These are phyloP conservation scores for Tolypocladium album DNA, from an alignment of 2,329 filamentous ascomycete species.

Conservation along the genomic window DNA sequence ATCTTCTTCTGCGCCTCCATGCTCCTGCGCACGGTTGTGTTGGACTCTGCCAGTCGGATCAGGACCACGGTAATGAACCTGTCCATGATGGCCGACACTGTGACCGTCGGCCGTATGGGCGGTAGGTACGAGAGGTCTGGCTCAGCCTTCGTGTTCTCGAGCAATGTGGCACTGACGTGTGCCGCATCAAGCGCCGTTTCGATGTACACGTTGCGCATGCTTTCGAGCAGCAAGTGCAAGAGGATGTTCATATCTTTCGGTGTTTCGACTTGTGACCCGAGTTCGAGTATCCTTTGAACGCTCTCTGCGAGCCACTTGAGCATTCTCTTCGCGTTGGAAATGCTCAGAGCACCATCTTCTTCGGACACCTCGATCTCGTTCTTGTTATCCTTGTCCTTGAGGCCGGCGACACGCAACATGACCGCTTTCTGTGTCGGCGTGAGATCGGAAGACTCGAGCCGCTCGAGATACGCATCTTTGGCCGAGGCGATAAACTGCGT, in stretches of 20 bases:
- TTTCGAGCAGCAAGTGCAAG: constrained; percentile 70
- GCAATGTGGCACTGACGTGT: constrained; percentile 59
- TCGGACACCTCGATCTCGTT: constrained; percentile 87
- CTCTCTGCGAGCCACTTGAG: constrained; percentile 94
- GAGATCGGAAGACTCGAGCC: constrained; percentile 79
- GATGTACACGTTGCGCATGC: constrained; percentile 76
- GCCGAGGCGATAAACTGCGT: constrained; percentile 81
- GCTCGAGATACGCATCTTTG: constrained; percentile 82
- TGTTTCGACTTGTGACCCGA: constrained; percentile 80
- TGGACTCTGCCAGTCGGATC: constrained; percentile 77
- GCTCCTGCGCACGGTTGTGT: constrained; percentile 79
- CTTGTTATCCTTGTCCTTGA: constrained; percentile 66
- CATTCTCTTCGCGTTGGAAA: constrained; percentile 93
- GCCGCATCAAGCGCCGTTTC: constrained; percentile 60
- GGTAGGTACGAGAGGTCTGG: constrained; percentile 81
- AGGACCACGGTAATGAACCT: constrained; percentile 86
- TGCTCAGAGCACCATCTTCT: constrained; percentile 72
- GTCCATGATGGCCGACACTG: constrained; percentile 85
- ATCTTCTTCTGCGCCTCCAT: constrained; percentile 75
- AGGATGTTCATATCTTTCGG: constrained; percentile 87
- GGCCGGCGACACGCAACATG: constrained; percentile 78
- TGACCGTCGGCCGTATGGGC: constrained; percentile 69
- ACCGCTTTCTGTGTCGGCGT: constrained; percentile 82
- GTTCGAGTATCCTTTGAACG: constrained; percentile 79
- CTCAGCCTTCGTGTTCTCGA: constrained; percentile 72